A percentile compares a stretch with the other conserved stretches of the same genome.
Evolutionary conservation across 2,329 filamentous ascomycete species (phyloP).

Genomic region (Immersiporthe knoxdaviesiana): DNA sequence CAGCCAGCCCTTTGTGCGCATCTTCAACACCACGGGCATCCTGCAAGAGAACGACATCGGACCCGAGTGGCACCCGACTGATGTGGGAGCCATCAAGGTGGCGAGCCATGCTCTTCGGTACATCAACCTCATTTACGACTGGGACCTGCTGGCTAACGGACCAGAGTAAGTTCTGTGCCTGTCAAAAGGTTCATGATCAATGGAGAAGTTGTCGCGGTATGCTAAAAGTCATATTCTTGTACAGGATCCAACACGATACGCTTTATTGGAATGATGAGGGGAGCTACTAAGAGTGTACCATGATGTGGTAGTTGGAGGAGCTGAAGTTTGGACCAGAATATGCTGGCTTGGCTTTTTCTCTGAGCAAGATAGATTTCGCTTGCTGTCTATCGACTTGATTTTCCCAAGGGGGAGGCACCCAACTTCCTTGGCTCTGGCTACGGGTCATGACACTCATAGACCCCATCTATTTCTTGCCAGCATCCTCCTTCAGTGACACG

Average conservation of each 20-base stretch:
- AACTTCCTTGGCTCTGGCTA: background rate
- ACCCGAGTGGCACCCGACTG: constrained; percentile 62
- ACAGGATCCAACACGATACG: constrained; percentile 48
- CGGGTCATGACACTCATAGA: background rate
- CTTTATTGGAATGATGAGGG: constrained; percentile 57
- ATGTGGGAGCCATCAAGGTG: constrained; percentile 64
- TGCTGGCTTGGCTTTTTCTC: background rate
- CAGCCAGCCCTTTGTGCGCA: constrained; percentile 56
- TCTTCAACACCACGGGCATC: constrained; percentile 64
- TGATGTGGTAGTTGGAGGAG: background rate
- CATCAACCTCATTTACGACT: constrained; percentile 58
- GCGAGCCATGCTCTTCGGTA: constrained; percentile 63
- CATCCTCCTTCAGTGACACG: constrained; percentile 86
- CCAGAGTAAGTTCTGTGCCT: constrained; percentile 45
- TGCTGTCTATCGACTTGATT: background rate
- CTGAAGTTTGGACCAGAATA: background rate
- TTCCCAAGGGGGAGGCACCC: background rate
- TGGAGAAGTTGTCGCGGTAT: background rate
- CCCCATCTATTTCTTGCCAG: constrained; percentile 58
- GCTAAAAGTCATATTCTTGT: constrained; percentile 15
- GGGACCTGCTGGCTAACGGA: constrained; percentile 58
- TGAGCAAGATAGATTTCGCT: background rate
- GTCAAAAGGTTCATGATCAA: constrained; percentile 37
- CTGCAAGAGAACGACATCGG: constrained; percentile 65
- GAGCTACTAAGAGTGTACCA: constrained; percentile 40